Percentiles rank a stretch among this genome's conserved stretches.
Evolutionary conservation across 1,284 basidiomycete genomes (phyloP).

Genomic region (Coniferiporia sulphurascens): DNA sequence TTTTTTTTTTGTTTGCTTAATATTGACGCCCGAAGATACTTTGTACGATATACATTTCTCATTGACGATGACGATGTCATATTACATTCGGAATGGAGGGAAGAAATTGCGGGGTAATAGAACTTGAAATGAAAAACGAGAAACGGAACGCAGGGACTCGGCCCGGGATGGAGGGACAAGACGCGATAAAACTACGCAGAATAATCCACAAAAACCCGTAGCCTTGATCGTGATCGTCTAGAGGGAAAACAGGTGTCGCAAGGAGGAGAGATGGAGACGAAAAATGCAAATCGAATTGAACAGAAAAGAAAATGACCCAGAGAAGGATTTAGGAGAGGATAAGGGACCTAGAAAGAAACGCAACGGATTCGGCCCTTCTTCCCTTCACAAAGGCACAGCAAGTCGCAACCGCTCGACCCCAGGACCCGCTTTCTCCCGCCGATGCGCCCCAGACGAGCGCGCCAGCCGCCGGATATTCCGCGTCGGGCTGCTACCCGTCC

Average conservation of each 20-base stretch:
- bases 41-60: neutral
- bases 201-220: neutral
- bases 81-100: neutral
- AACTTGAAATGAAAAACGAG: neutral
- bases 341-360: no score
- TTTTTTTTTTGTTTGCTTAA: no score
- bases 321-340: no score
- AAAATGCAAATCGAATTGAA: neutral
- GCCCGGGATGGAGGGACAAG: neutral
- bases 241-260: neutral
- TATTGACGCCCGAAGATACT: no score
- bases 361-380: no score
- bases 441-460: neutral
- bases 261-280: neutral
- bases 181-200: neutral
- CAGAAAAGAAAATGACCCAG: no score
- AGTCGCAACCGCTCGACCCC: neutral
- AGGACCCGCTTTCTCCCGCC: neutral
- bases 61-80: no score
- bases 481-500: constrained; percentile 10
- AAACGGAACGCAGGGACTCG: neutral
- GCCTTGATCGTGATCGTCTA: neutral
- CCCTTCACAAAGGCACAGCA: no score
- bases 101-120: neutral
- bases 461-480: constrained; percentile 6